phyloP scores from a whole-genome alignment of 139 green algal species.

The Volvox africanus region DNA sequence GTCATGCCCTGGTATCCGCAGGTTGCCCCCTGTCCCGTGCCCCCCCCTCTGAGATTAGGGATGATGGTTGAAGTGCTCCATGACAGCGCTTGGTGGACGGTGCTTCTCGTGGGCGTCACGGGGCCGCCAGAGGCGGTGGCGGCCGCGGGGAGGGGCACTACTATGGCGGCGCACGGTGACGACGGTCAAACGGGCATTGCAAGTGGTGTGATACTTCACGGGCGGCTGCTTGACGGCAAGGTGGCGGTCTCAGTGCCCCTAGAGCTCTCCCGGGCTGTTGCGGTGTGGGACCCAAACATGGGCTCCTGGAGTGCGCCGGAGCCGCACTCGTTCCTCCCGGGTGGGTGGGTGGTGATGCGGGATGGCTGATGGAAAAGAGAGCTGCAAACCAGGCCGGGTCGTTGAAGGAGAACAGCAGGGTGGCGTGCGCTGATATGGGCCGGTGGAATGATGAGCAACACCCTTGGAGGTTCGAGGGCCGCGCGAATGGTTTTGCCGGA shows the following conservation, averaged over 20 bases:
- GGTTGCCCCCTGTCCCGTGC: background rate
- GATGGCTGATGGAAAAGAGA: too few relatives aligned
- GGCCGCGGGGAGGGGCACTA: background rate
- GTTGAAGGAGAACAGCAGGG: background rate
- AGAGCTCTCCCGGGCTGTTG: background rate
- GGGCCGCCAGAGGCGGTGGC: background rate
- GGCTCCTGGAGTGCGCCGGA: background rate
- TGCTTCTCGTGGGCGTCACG: background rate
- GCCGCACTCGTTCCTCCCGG: background rate
- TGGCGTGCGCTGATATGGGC: background rate
- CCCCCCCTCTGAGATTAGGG: constrained; percentile 24
- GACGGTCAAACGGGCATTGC: background rate
- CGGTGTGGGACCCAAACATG: background rate
- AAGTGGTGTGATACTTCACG: background rate
- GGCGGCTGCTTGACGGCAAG: background rate
- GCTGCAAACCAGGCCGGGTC: background rate
- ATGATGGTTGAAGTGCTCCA: background rate
- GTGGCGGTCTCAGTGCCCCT: constrained; percentile 5
- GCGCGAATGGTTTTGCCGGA: too few relatives aligned
- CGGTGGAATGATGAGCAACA: too few relatives aligned
- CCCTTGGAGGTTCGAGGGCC: too few relatives aligned
- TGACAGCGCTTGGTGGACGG: constrained; percentile 25
- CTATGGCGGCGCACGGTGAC: background rate
- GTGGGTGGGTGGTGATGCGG: background rate
- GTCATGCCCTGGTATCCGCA: background rate